A percentile compares a stretch with the other conserved stretches of the same genome.
phyloP scores from a whole-genome alignment of 306 rosid species.

The Biancaea sappan region DNA sequence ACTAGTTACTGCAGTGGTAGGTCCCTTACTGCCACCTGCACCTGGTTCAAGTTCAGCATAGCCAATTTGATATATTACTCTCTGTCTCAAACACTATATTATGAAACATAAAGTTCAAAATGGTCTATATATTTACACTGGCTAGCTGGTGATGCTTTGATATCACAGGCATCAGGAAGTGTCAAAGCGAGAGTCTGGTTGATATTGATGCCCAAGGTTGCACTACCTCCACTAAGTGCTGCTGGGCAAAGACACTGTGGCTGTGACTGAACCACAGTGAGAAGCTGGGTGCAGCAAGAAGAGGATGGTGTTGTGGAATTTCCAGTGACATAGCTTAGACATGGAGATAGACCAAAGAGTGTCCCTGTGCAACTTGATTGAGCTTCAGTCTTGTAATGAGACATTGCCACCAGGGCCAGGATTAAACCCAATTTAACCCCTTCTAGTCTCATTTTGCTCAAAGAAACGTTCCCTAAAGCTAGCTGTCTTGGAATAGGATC shows the following conservation, averaged over 20 bases:
- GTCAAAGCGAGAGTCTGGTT: slow-evolving; percentile 6
- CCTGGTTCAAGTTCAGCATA: background rate
- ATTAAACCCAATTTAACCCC: background rate
- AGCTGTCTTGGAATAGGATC: background rate
- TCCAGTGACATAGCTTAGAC: slow-evolving; percentile 13
- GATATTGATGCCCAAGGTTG: background rate
- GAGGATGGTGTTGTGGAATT: background rate
- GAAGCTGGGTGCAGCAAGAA: slow-evolving; percentile 22
- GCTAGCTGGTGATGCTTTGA: background rate
- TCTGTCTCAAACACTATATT: background rate
- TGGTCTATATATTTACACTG: background rate
- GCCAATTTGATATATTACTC: background rate
- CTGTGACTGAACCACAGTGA: slow-evolving; percentile 19
- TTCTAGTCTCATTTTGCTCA: background rate
- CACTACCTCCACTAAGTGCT: background rate
- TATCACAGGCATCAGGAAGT: slow-evolving; percentile 5
- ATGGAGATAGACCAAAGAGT: slow-evolving; percentile 3
- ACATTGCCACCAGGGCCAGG: background rate
- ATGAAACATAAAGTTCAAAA: background rate
- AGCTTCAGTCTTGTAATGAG: background rate
- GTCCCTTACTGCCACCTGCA: slow-evolving; percentile 1
- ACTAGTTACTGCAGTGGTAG: background rate
- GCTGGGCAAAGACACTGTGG: slow-evolving; percentile 3
- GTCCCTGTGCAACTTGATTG: slow-evolving; percentile 3
- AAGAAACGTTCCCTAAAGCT: background rate